Evolutionary conservation across 257 asterid genomes (phyloP), one percentile per base, ranked within the genome.

Genomic region (Verbena officinalis): DNA sequence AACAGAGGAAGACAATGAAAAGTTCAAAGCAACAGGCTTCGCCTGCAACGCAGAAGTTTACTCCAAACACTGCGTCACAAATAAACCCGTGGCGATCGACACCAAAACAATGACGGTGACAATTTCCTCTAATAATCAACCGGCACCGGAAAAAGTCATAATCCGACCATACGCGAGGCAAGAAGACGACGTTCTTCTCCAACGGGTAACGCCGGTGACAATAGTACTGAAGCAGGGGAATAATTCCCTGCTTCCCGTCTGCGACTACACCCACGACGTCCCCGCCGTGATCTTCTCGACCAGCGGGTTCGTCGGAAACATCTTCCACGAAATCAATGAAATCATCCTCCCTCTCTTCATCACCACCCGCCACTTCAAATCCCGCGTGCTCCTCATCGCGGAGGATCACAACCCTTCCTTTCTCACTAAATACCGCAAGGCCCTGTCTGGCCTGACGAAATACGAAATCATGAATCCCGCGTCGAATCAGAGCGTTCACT

Each of bases 251-350:
- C 40, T 31, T 34, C 77, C 76, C 9, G 63, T 11, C 11, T 83
- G 89, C 21, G 60, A 70, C 3, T 31, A 77, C 78, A 46, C 8
- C 27, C 97, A 92, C 71, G 45, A 67, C 33, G 71, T 79, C 30
- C 92, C 97, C 0, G 98, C 89, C 15, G 84, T 89, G 57, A 75
- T 92, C 68, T 92, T 92, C 79, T 89, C 98, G 0, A 62, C 95
- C n/a, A 65, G 93, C 36, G 97, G 96, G 15, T 89, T 87, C 64
- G 82, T 80, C 3, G 97, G 98, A 8, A 92, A 92, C 73, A 65
- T 84, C 1, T 92, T 83, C 85, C 98, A 91, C 33, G 97, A 91
- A 58, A 75, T 89, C 63, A 86, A 89, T 27, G 98, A 91, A 48
- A 88, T 89, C 62, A 73, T 91, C 15, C 34, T 89, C 64, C 97